Conservation (phyloP, 139 green algal genomes). For the Monoraphidium neglectum region DNA sequence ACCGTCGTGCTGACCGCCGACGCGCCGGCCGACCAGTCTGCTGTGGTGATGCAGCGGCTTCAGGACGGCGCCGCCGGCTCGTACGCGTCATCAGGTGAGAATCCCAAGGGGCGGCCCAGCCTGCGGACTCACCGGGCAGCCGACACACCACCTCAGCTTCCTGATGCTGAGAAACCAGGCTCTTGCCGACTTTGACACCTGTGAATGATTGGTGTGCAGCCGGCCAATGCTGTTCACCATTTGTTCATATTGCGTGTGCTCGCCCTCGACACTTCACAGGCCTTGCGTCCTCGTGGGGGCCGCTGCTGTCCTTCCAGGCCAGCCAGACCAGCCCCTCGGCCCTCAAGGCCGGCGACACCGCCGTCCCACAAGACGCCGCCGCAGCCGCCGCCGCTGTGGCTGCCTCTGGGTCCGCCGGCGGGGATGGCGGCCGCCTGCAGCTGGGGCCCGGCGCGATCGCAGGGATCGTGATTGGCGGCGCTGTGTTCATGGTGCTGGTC, state of each 20-base stretch:
- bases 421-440: no score
- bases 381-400: neutral
- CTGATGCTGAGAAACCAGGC: no score
- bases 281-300: neutral
- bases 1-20: constrained; percentile 6
- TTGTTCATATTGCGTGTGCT: neutral
- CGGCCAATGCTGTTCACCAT: no score
- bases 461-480: constrained; percentile 1
- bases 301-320: neutral
- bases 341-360: neutral
- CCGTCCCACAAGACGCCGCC: neutral
- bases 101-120: no score
- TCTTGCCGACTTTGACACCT: no score
- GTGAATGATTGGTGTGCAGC: no score
- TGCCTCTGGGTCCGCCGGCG: neutral
- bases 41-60: neutral
- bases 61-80: neutral
- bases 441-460: constrained; percentile 2
- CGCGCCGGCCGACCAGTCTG: neutral
- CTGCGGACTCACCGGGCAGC: neutral
- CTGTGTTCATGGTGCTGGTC: neutral
- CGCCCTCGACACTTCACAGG: neutral
- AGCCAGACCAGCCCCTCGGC: neutral
- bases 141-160: neutral
- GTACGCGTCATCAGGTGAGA: neutral